These are phyloP conservation scores for Lipomyces orientalis DNA, from an alignment of 805 yeast genomes.

Conservation along the genomic window DNA sequence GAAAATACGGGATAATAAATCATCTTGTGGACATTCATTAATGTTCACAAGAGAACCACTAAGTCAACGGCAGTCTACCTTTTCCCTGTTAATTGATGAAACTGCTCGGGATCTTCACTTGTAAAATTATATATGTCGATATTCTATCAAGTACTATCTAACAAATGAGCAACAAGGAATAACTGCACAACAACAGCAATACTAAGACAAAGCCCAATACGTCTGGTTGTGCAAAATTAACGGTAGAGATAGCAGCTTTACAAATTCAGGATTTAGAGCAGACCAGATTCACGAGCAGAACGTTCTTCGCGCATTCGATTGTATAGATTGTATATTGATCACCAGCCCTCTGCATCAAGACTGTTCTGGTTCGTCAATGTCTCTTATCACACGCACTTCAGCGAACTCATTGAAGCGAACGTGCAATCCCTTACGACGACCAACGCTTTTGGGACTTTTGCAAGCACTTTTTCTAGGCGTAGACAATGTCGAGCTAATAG, in stretches of 20 bases:
- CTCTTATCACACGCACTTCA: constrained; percentile 7
- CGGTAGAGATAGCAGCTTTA: background rate
- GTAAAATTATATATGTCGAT: background rate
- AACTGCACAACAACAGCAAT: background rate
- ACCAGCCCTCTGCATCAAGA: background rate
- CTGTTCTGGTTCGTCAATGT: background rate
- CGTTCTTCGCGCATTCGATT: background rate
- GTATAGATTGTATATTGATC: background rate
- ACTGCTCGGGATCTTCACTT: background rate
- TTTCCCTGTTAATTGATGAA: background rate
- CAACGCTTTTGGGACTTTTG: background rate
- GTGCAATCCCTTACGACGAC: background rate
- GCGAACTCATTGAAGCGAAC: constrained; percentile 8
- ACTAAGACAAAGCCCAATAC: background rate
- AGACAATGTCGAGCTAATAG: background rate
- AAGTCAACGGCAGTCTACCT: background rate
- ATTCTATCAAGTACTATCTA: background rate
- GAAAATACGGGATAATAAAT: too few species aligned
- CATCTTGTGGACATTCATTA: too few species aligned
- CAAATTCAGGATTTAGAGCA: background rate
- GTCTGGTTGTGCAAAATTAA: background rate
- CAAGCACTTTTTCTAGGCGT: background rate
- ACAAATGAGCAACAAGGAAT: background rate
- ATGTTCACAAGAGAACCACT: background rate
- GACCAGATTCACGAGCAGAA: background rate